Conservation (phyloP, 1,284 basidiomycete genomes). For the Cerrena zonata region DNA sequence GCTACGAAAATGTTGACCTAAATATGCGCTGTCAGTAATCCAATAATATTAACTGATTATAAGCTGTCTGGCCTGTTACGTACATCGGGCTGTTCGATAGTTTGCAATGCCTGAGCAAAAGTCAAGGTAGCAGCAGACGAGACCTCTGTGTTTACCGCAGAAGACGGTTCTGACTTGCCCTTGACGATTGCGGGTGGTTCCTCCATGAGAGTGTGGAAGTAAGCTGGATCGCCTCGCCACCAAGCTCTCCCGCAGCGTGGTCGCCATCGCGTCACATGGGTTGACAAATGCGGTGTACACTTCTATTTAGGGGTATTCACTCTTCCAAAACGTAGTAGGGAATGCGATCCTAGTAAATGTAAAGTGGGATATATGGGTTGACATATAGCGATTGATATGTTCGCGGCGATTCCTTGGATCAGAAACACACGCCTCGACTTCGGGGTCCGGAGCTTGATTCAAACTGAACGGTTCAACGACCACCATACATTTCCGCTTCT, state of each 20-base stretch:
- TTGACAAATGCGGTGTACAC: not conserved
- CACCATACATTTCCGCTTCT: too few relatives aligned
- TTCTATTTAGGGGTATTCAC: too few relatives aligned
- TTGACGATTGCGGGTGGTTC: conserved; percentile 24
- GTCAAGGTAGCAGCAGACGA: conserved; percentile 26
- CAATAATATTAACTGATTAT: conserved; percentile 6
- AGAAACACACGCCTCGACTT: too few relatives aligned
- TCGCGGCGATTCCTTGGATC: too few relatives aligned
- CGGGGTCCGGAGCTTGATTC: too few relatives aligned
- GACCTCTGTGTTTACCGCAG: conserved; percentile 24
- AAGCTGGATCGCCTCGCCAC: not conserved
- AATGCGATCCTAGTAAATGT: too few relatives aligned
- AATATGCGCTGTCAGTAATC: not conserved
- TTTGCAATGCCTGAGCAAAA: conserved; percentile 24
- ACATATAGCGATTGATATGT: too few relatives aligned
- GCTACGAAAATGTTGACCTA: conserved; percentile 72
- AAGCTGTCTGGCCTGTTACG: conserved; percentile 6
- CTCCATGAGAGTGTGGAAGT: conserved; percentile 15
- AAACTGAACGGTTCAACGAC: too few relatives aligned
- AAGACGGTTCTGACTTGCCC: conserved; percentile 28
- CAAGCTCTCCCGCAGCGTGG: too few relatives aligned
- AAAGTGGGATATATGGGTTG: too few relatives aligned
- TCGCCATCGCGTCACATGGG: not conserved
- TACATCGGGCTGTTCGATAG: conserved; percentile 30
- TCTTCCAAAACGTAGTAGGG: too few relatives aligned